Conservation (phyloP, 306 rosid genomes). For the Castanea sativa region DNA sequence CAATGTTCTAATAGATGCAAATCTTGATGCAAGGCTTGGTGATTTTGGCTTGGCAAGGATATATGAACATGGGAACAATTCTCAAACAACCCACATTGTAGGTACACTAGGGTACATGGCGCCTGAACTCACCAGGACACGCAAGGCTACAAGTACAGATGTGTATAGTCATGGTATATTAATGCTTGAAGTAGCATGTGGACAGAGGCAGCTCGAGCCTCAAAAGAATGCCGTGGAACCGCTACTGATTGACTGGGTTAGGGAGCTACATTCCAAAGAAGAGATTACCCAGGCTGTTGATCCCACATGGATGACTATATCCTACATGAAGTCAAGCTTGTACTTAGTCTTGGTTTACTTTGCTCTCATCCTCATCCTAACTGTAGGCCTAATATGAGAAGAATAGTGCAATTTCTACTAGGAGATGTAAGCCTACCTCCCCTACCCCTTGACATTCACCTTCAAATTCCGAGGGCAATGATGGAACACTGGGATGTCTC, state of each 20-base stretch:
- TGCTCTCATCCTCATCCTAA: slow-evolving; percentile 35
- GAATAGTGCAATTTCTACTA: slow-evolving; percentile 26
- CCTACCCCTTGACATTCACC: slow-evolving; percentile 15
- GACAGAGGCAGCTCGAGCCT: slow-evolving; percentile 28
- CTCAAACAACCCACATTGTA: slow-evolving; percentile 26
- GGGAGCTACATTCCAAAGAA: slow-evolving; percentile 16
- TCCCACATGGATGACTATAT: slow-evolving; percentile 15
- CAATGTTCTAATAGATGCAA: slow-evolving; percentile 33
- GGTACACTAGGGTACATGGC: slow-evolving; percentile 41
- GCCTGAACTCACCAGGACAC: slow-evolving; percentile 35
- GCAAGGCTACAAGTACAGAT: slow-evolving; percentile 37
- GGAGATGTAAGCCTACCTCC: slow-evolving; percentile 26
- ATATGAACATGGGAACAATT: slow-evolving; percentile 30
- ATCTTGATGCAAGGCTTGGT: slow-evolving; percentile 31
- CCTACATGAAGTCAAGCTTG: slow-evolving; percentile 24
- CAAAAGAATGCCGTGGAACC: slow-evolving; percentile 18
- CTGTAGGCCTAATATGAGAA: slow-evolving; percentile 31
- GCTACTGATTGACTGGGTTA: slow-evolving; percentile 35
- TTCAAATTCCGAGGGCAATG: slow-evolving; percentile 10
- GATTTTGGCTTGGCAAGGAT: slow-evolving; percentile 36
- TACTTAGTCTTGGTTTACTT: slow-evolving; percentile 33
- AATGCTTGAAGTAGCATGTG: slow-evolving; percentile 30
- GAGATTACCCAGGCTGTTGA: slow-evolving; percentile 20
- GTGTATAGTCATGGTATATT: slow-evolving; percentile 31
- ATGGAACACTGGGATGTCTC: slow-evolving; percentile 1